Percentiles rank a stretch among this genome's conserved stretches.
Evolutionary conservation across 805 yeast species (phyloP).

Genomic region (Candida lessepsii): DNA sequence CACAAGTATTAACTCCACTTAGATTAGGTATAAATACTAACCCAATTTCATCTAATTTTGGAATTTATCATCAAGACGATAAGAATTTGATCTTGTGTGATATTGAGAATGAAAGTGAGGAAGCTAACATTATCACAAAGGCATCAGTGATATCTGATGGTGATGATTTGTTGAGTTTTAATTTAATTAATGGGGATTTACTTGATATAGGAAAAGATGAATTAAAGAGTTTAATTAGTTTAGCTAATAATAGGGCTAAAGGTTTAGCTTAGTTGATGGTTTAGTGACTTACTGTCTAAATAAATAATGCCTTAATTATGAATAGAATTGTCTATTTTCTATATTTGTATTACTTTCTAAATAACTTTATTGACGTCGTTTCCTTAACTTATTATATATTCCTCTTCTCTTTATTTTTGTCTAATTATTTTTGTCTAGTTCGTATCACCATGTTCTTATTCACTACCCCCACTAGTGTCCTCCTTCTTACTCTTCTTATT

Average conservation of each 20-base stretch:
- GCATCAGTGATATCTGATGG: conserved; percentile 11
- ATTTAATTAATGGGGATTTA: conserved; percentile 49
- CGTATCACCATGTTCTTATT: no score
- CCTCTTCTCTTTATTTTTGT: no score
- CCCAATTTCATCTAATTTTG: conserved; percentile 16
- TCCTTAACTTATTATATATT: no score
- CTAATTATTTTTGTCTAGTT: no score
- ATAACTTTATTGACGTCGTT: no score
- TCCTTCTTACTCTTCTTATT: conserved; percentile 5
- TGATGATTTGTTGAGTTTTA: conserved; percentile 21
- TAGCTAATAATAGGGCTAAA: conserved; percentile 49
- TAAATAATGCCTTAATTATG: no score
- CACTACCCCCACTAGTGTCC: no score
- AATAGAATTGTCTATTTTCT: no score
- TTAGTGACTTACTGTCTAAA: no score
- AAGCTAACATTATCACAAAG: conserved; percentile 13
- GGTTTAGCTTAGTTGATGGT: no score
- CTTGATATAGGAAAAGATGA: conserved; percentile 44
- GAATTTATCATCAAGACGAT: conserved; percentile 12
- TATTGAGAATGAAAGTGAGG: conserved; percentile 18
- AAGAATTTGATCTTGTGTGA: conserved; percentile 15
- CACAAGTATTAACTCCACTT: conserved; percentile 8
- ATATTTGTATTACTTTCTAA: no score
- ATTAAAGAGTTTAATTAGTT: conserved; percentile 45
- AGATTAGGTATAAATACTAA: background rate